Evolutionary conservation across 2,329 filamentous ascomycete genomes (phyloP), one percentile per base, ranked within the genome.

Genomic region (Aspergillus luchuensis): DNA sequence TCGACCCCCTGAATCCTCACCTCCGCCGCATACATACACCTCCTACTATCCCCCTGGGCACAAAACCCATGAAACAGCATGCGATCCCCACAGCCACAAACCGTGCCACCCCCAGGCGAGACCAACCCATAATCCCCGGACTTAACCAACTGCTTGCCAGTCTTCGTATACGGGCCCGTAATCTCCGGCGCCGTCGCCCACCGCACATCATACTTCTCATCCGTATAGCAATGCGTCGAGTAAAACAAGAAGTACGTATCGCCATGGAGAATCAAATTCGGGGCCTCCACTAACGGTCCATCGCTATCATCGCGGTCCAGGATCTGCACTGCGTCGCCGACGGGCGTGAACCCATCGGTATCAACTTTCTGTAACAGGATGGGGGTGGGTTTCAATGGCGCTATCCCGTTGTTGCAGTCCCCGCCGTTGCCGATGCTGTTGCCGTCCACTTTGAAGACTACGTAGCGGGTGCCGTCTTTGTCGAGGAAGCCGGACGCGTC

Each of bases 391-490:
- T 73, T 68, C 2, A 74, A 62, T 0, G 76, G 76, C 1, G 68
- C 65, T n/a, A 74, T 58, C 62, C 80, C 83, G 61, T 81, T 79
- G 55, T 75, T 76, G 68, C 81, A 83, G 58, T 75, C 71, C 1
- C 81, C 81, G 39, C 80, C 80, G 61, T 78, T 68, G 17, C 79
- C 79, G 38, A 83, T 72, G 59, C 78, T 79, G 73, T 89, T 89
- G 39, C 87, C 87, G 71, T 90, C 87, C 25, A 89, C 78, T 72
- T 90, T 90, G 77, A 87, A 90, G 8, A 84, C 75, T 5, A 90
- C 79, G 69, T 88, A 90, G 5, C 82, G 80, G 33, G 72, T 79
- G 30, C 83, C 84, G 47, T 82, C 80, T 10, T 71, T 70, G 67
- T 90, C 87, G 10, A 75, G 67, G 72, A 88, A 89, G 3, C 84